Evolutionary conservation across 257 asterid species (phyloP).

Genomic region (Solanum medicagineum): DNA sequence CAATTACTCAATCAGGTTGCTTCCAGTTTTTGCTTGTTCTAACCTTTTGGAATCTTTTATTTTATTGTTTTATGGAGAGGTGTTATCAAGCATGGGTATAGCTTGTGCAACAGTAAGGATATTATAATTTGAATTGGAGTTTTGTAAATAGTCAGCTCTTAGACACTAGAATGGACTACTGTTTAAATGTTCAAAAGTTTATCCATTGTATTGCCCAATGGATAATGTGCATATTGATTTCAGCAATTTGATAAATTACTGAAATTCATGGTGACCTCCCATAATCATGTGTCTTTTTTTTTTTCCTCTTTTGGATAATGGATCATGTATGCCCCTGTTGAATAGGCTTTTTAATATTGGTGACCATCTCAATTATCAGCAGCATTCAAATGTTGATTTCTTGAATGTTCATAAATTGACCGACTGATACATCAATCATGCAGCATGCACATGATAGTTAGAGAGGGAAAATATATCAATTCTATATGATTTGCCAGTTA

Average conservation of each 20-base stretch:
- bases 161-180: not conserved
- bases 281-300: not conserved
- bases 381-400: not conserved
- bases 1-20: conserved; percentile 59
- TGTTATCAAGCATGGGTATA: not conserved
- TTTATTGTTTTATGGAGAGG: not conserved
- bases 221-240: not conserved
- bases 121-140: not conserved
- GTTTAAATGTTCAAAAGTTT: not conserved
- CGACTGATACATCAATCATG: not conserved
- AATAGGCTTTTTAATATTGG: not conserved
- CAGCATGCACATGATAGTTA: not conserved
- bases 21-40: not conserved
- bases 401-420: not conserved
- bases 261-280: not conserved
- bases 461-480: not conserved
- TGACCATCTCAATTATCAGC: not conserved
- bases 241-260: not conserved
- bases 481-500: not conserved
- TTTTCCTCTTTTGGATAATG: not conserved
- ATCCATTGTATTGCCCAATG: not conserved
- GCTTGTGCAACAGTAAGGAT: not conserved
- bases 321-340: not conserved
- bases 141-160: not conserved
- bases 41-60: not conserved